Conservation (phyloP, 176 grass and related monocot species). For the Metroxylon sagu region DNA sequence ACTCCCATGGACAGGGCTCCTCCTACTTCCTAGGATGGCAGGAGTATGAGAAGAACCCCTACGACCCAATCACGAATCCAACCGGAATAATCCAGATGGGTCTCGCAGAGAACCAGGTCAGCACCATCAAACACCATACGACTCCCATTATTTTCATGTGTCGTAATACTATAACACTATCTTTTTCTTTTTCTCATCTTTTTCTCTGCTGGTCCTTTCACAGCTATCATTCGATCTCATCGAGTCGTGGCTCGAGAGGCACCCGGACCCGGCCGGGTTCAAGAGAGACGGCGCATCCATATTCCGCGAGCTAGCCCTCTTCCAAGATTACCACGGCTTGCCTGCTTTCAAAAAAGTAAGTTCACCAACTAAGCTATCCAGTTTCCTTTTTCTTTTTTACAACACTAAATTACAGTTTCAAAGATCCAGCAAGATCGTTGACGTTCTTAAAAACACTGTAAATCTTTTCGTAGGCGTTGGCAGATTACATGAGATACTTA, state of each 20-base stretch:
- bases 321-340: slow-evolving; percentile 8
- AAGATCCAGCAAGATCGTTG: no score
- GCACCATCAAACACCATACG: neutral
- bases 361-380: no score
- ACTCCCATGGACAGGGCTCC: slow-evolving; percentile 11
- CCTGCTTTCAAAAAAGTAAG: slow-evolving; percentile 9
- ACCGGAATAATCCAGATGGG: slow-evolving; percentile 12
- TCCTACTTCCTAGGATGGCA: slow-evolving; percentile 10
- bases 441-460: no score
- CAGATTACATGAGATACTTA: slow-evolving; percentile 4
- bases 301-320: slow-evolving; percentile 9
- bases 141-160: no score
- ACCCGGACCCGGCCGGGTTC: slow-evolving; percentile 3
- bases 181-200: neutral
- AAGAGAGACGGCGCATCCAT: slow-evolving; percentile 1
- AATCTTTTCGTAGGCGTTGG: neutral
- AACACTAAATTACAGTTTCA: no score
- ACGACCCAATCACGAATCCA: neutral
- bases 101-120: slow-evolving; percentile 13
- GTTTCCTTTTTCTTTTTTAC: no score
- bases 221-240: slow-evolving; percentile 21
- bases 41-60: slow-evolving; percentile 19
- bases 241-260: slow-evolving; percentile 3
- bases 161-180: no score
- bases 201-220: neutral